Evolutionary conservation across 1,284 basidiomycete species (phyloP).

Genomic region (Chalciporus sp.): DNA sequence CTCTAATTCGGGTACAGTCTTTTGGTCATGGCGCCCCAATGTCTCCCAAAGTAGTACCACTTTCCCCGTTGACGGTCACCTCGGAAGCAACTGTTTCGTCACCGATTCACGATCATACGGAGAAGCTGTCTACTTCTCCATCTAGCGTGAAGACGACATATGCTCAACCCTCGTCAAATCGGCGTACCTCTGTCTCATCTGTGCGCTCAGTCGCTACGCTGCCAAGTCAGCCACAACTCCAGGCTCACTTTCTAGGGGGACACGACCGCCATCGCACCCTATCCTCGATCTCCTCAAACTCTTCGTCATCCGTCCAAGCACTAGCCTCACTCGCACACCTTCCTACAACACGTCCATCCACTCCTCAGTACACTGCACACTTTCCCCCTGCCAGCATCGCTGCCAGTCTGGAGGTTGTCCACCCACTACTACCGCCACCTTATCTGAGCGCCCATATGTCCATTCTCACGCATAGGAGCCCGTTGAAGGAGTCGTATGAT

Average conservation of each 20-base stretch:
- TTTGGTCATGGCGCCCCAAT: constrained; percentile 44
- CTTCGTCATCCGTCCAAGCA: constrained; percentile 59
- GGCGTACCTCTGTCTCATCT: constrained; percentile 69
- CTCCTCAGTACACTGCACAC: constrained; percentile 49
- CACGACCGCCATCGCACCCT: constrained; percentile 64
- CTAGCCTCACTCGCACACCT: constrained; percentile 64
- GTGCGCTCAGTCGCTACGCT: constrained; percentile 63
- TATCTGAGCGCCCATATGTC: constrained; percentile 71
- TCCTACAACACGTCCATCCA: constrained; percentile 53
- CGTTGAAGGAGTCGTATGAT: constrained; percentile 69
- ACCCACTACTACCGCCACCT: constrained; percentile 68
- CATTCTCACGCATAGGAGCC: constrained; percentile 60
- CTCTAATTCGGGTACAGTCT: constrained; percentile 72
- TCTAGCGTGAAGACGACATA: constrained; percentile 40
- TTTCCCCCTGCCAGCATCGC: constrained; percentile 61
- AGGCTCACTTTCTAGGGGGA: constrained; percentile 34
- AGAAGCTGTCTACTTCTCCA: constrained; percentile 37
- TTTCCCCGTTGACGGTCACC: constrained; percentile 64
- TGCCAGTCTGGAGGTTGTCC: constrained; percentile 55
- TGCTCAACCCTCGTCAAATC: constrained; percentile 30
- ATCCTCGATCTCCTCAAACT: constrained; percentile 63
- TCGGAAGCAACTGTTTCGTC: constrained; percentile 50
- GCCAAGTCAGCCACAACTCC: constrained; percentile 39
- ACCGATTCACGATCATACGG: constrained; percentile 32
- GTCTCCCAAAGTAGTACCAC: constrained; percentile 51